A percentile compares a stretch with the other conserved stretches of the same genome.
Conservation (phyloP, 2,329 filamentous ascomycete genomes). For the Microcyclosporella mali region DNA sequence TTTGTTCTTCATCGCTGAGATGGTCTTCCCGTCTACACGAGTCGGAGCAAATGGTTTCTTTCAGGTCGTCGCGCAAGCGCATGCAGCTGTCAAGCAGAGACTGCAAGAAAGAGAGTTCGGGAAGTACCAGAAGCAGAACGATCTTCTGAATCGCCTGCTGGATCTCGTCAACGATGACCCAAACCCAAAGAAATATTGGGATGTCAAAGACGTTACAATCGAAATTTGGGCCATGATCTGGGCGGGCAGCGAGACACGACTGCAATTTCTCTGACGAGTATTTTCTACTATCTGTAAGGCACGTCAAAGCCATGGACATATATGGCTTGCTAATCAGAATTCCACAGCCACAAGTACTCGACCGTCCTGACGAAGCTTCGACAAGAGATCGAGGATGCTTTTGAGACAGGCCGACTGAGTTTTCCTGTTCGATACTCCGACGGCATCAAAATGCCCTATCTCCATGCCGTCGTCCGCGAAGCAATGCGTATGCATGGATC, state of each 20-base stretch:
- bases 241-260: constrained; percentile 6
- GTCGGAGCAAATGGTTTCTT: background rate
- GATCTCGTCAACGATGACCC: constrained; percentile 3
- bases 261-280: background rate
- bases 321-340: no score
- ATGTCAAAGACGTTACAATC: constrained; percentile 2
- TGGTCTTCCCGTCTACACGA: constrained; percentile 5
- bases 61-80: background rate
- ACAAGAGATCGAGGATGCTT: constrained; percentile 25
- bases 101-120: constrained; percentile 1
- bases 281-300: constrained; percentile 2
- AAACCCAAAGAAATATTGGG: constrained; percentile 3
- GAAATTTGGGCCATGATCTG: constrained; percentile 7
- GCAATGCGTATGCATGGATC: constrained; percentile 5
- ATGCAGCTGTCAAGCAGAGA: constrained; percentile 4
- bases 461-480: constrained; percentile 9
- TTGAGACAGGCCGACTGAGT: constrained; percentile 14
- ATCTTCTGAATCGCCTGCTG: constrained; percentile 3
- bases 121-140: background rate
- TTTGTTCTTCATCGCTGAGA: constrained; percentile 7
- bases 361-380: background rate
- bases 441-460: constrained; percentile 9
- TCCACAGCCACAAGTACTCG: background rate
- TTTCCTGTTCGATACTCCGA: background rate
- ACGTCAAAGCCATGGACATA: no score